Conservation (phyloP, 2,329 filamentous ascomycete species). For the Epicoccum sorghinum region DNA sequence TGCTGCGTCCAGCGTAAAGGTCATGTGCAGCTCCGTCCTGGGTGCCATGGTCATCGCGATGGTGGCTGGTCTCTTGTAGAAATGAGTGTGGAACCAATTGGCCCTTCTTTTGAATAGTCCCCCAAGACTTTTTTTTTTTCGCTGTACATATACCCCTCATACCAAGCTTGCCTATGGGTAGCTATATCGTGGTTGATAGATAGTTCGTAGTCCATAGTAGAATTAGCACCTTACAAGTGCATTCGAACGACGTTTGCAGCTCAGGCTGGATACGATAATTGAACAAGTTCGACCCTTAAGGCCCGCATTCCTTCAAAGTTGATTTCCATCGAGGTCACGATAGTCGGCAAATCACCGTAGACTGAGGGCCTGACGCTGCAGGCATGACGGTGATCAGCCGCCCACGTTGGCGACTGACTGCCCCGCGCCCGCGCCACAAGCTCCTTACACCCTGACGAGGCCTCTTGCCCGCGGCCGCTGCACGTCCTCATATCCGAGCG, state of each 20-base stretch:
- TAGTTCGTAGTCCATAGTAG: slow-evolving; percentile 16
- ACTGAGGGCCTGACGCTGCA: not conserved
- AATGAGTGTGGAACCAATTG: not conserved
- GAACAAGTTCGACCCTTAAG: not conserved
- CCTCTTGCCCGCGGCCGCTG: slow-evolving; percentile 18
- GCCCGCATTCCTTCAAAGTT: not conserved
- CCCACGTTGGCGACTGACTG: not conserved
- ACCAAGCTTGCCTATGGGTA: slow-evolving; percentile 8
- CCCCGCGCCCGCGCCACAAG: slow-evolving; percentile 18
- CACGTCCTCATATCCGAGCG: slow-evolving; percentile 34
- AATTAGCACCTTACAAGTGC: not conserved
- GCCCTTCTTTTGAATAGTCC: too few relatives aligned
- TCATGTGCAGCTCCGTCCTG: slow-evolving; percentile 26
- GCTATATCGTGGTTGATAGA: slow-evolving; percentile 13
- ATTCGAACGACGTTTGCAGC: not conserved
- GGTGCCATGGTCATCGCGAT: slow-evolving; percentile 26
- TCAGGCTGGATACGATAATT: not conserved
- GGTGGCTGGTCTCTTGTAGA: slow-evolving; percentile 31
- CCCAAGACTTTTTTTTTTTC: not conserved
- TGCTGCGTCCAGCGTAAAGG: slow-evolving; percentile 25
- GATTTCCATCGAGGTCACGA: not conserved
- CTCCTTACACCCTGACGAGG: not conserved
- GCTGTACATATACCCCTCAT: slow-evolving; percentile 25
- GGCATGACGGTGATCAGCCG: slow-evolving; percentile 7
- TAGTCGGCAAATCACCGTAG: not conserved